Base-by-base conservation (phyloP, 2,329 filamentous ascomycete species). In the Cladosporium colombiae region DNA sequence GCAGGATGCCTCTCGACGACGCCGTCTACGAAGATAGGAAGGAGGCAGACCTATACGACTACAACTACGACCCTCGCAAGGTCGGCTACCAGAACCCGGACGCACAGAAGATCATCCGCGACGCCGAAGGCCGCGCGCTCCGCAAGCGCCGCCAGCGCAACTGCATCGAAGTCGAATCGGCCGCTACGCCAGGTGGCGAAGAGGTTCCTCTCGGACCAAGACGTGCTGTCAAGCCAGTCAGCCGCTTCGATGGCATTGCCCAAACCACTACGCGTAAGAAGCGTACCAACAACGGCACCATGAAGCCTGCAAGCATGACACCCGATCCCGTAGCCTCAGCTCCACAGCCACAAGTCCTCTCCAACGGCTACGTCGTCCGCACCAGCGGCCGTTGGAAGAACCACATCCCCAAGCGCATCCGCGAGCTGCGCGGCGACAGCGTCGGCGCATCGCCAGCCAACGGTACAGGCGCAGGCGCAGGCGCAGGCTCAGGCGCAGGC, bases 41-140 rank as follows among this genome's bases (percentile, higher is more conserved):
- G 69, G 86, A 88, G 76, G 82, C 86, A 1, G 82, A 83, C 65
- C 76, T 89, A 0, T 89, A 88, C 71, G 84, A 85, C 64, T 88
- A 88, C 73, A 81, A 80, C 37, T 85, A 85, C 72, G 84, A 86
- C 67, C 75, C 83, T 0, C 84, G 84, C 70, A 82, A 81, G 66
- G 70, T 78, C 53, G 82, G 82, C n/a, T 78, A 76, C 62, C 86
- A 88, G 69, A 83, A 88, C 70, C 84, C 86, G 0, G 86, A 86
- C 66, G 74, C 79, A 1, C 86, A 88, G 68, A 76, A 78, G 37
- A 78, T 81, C 57, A 77, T 81, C 3, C 77, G 79, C 62, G 81
- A 83, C 49, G 78, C 75, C 33, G 78, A 79, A 63, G 81, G 81
- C 21, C 77, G 81, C 62, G 81, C 83, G 71, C 74, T 84, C 2